Evolutionary conservation across 345 rosid genomes (phyloP).

Genomic region (Aethionema arabicum): DNA sequence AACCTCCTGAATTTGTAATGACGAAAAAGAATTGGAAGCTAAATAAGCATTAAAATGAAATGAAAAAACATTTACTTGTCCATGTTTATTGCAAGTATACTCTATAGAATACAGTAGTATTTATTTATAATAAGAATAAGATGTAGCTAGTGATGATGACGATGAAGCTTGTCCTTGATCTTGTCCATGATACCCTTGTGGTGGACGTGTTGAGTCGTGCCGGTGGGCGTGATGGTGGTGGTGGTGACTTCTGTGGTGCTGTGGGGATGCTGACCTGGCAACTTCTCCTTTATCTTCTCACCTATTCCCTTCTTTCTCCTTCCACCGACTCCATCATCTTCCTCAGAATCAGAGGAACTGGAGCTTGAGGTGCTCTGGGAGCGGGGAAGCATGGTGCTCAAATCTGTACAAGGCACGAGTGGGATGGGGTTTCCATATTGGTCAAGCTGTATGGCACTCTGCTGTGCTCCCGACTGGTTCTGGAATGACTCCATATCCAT

Average conservation of each 20-base stretch:
- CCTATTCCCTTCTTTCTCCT: constrained; percentile 59
- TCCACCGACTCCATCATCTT: constrained; percentile 68
- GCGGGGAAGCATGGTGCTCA: background rate
- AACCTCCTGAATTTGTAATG: background rate
- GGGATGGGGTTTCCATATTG: constrained; percentile 32
- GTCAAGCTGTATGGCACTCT: constrained; percentile 27
- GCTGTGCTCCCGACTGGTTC: constrained; percentile 37
- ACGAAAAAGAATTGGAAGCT: constrained; percentile 1
- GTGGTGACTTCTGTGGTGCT: constrained; percentile 25
- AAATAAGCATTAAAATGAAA: constrained; percentile 13
- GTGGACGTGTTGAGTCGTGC: constrained; percentile 37
- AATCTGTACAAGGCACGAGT: background rate
- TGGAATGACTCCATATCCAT: constrained; percentile 33
- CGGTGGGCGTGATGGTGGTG: constrained; percentile 26
- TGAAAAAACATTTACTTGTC: constrained; percentile 1
- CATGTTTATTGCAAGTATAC: too few relatives aligned
- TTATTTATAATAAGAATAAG: background rate
- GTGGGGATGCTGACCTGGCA: constrained; percentile 49
- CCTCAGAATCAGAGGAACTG: constrained; percentile 45
- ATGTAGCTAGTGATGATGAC: constrained; percentile 26
- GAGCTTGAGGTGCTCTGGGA: background rate
- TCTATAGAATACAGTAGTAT: background rate
- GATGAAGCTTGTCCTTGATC: constrained; percentile 65
- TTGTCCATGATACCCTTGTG: constrained; percentile 66
- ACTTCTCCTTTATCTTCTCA: constrained; percentile 52